Percentiles rank a stretch among this genome's conserved stretches.
Conservation (phyloP, 371 early-diverging fungal genomes). For the Mucor velutinosus region DNA sequence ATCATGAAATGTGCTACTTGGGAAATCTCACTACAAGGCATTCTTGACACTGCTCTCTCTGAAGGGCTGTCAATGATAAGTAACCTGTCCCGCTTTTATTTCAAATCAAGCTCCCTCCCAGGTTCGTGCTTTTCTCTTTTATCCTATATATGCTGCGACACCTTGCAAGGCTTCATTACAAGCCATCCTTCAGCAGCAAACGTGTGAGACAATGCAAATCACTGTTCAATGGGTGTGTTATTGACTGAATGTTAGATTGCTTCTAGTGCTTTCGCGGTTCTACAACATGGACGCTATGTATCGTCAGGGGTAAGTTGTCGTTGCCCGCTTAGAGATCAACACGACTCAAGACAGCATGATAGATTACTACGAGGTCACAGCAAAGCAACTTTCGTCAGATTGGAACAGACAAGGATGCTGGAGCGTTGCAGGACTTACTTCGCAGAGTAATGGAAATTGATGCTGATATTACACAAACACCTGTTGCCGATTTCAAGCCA, state of each 20-base stretch:
- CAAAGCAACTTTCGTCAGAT: constrained; percentile 21
- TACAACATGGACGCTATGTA: neutral
- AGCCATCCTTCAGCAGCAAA: neutral
- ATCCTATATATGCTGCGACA: neutral
- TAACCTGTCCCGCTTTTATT: too few relatives aligned
- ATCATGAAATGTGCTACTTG: too few relatives aligned
- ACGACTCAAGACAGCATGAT: neutral
- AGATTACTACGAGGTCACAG: neutral
- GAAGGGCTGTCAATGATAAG: too few relatives aligned
- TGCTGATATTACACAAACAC: constrained; percentile 25
- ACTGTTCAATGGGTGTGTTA: neutral
- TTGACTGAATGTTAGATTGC: neutral
- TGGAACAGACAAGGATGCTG: constrained; percentile 31
- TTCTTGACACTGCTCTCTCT: too few relatives aligned
- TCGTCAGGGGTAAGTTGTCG: neutral
- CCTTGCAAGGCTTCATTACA: neutral
- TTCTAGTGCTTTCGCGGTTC: neutral
- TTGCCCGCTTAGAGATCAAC: neutral
- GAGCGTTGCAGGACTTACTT: constrained; percentile 35
- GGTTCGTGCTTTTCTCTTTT: neutral
- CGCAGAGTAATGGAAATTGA: constrained; percentile 39
- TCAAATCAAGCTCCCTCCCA: too few relatives aligned
- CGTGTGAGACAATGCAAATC: neutral
- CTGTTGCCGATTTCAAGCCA: constrained; percentile 18
- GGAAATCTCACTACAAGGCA: too few relatives aligned